Percentiles rank a stretch among this genome's conserved stretches.
Conservation (phyloP, 257 asterid species). For the Nyctanthes arbortristis region DNA sequence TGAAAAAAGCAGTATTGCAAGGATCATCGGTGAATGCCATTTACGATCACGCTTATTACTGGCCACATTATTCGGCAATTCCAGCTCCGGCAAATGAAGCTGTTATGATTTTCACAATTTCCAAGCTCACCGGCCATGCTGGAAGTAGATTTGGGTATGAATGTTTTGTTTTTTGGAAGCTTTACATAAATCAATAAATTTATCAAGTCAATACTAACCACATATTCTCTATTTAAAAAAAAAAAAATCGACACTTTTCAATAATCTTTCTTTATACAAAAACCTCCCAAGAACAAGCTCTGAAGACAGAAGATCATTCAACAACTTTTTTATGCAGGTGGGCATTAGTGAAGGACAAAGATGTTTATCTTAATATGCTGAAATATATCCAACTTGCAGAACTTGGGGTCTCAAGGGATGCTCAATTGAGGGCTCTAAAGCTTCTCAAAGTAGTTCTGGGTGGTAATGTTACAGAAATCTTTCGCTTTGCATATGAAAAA, state of each 20-base stretch:
- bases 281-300: no score
- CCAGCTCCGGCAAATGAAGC: conserved; percentile 67
- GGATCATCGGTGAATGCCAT: conserved; percentile 40
- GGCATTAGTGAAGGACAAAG: no score
- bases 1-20: conserved; percentile 36
- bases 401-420: conserved; percentile 54
- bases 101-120: conserved; percentile 61
- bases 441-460: no score
- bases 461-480: conserved; percentile 44
- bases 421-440: no score
- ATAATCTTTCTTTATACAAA: no score
- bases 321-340: conserved; percentile 46
- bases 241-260: no score
- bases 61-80: conserved; percentile 67
- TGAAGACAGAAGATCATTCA: no score
- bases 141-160: conserved; percentile 76
- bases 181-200: no score
- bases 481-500: conserved; percentile 40
- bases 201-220: no score
- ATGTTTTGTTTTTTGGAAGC: no score
- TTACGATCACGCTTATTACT: no score
- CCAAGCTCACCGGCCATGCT: conserved; percentile 88
- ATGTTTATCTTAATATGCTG: conserved; percentile 43
- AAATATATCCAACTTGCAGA: conserved; percentile 29
- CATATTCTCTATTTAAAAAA: no score